These are phyloP conservation scores for Elaphomyces granulatus DNA, from an alignment of 495 filamentous ascomycete species.

Conservation along the genomic window DNA sequence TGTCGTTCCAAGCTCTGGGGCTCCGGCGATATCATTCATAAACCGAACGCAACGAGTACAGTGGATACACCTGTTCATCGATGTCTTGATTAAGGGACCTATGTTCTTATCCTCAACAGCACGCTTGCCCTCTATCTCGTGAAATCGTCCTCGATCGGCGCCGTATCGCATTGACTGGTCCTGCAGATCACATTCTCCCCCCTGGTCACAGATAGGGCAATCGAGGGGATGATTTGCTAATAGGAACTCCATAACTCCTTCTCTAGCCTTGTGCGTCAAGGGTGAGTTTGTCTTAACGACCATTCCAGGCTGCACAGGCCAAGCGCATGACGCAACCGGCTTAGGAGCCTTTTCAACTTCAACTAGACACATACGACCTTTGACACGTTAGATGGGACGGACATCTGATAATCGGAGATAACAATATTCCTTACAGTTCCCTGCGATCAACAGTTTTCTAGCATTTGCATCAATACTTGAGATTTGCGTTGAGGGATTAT, in stretches of 20 bases:
- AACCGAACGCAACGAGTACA: constrained; percentile 97
- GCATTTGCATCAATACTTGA: constrained; percentile 16
- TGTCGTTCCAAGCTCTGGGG: constrained; percentile 83
- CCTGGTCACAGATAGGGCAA: constrained; percentile 96
- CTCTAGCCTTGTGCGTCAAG: constrained; percentile 87
- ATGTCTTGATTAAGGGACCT: constrained; percentile 95
- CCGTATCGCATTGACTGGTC: constrained; percentile 99
- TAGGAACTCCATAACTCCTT: constrained; percentile 98
- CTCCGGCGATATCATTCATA: constrained; percentile 92
- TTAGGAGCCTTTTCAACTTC: constrained; percentile 94
- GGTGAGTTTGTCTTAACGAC: constrained; percentile 97
- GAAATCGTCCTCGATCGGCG: constrained; percentile 88
- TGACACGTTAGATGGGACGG: neutral
- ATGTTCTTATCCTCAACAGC: constrained; percentile 99
- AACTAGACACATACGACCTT: constrained; percentile 89
- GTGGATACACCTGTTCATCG: constrained; percentile 99
- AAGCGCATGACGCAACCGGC: constrained; percentile 94
- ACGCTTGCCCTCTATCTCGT: constrained; percentile 87
- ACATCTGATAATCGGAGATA: neutral
- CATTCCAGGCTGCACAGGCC: constrained; percentile 97
- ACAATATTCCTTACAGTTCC: constrained; percentile 56
- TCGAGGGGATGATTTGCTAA: constrained; percentile 95
- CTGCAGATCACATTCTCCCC: constrained; percentile 96
- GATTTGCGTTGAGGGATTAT: constrained; percentile 2
- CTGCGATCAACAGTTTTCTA: constrained; percentile 94